Conservation (phyloP, 106 monocot genomes). For the Dendrobium officinale region DNA sequence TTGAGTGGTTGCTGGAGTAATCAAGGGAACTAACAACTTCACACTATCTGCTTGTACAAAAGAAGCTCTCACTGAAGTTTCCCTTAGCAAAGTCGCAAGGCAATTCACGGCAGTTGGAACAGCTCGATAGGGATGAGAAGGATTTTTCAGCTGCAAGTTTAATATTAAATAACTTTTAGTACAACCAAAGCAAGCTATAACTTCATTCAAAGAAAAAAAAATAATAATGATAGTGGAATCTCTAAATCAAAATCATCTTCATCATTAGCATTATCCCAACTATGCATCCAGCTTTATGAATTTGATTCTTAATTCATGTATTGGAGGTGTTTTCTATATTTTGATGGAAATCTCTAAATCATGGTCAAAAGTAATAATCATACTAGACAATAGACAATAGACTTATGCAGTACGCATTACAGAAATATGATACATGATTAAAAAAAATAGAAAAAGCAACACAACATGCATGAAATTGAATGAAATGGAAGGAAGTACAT, state of each 20-base stretch:
- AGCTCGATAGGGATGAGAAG: slow-evolving; percentile 69
- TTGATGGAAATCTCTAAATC: too few relatives aligned
- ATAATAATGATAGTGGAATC: neutral
- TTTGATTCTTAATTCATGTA: too few relatives aligned
- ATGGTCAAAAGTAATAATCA: neutral
- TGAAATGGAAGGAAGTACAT: neutral
- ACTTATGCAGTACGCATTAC: neutral
- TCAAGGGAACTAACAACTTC: slow-evolving; percentile 83
- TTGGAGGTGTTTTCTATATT: too few relatives aligned
- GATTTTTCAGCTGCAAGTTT: slow-evolving; percentile 64
- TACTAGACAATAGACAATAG: neutral
- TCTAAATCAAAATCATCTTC: neutral
- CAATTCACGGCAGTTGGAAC: slow-evolving; percentile 61
- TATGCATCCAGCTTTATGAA: too few relatives aligned
- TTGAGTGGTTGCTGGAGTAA: slow-evolving; percentile 88
- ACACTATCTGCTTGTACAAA: slow-evolving; percentile 91
- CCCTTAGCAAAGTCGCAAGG: slow-evolving; percentile 69
- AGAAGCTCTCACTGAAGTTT: slow-evolving; percentile 46
- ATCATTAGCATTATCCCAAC: neutral
- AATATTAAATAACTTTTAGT: neutral
- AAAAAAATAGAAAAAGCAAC: neutral
- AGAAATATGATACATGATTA: neutral
- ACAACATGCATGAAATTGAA: neutral
- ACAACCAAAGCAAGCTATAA: slow-evolving; percentile 4
- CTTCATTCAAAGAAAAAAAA: neutral